A percentile compares a stretch with the other conserved stretches of the same genome.
These are phyloP conservation scores for Hyaloperonospora brassicae DNA, from an alignment of 352 stramenopile species.

Conservation along the genomic window DNA sequence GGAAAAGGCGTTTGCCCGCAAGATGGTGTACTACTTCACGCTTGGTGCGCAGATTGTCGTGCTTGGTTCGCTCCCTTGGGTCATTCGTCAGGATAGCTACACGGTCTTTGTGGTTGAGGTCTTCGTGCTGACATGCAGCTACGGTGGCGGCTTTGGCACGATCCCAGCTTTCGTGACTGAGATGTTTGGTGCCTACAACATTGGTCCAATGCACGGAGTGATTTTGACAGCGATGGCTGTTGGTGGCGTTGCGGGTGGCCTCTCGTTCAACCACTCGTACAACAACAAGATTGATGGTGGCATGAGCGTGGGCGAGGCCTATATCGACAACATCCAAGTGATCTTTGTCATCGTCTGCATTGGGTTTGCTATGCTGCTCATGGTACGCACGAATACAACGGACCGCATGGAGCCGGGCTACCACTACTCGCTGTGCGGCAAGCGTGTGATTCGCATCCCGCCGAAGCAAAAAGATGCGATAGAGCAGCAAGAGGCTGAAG, in stretches of 20 bases:
- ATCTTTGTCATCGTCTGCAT: constrained; percentile 61
- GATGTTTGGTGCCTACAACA: constrained; percentile 79
- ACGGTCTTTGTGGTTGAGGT: constrained; percentile 48
- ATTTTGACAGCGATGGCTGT: constrained; percentile 57
- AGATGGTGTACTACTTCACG: constrained; percentile 61
- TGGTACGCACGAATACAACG: constrained; percentile 54
- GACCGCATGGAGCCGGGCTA: constrained; percentile 68
- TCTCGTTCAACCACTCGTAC: constrained; percentile 62
- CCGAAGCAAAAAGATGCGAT: constrained; percentile 32
- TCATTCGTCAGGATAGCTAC: constrained; percentile 56
- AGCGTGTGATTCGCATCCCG: constrained; percentile 55
- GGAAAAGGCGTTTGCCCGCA: constrained; percentile 39
- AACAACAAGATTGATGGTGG: constrained; percentile 32
- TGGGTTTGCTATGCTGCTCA: constrained; percentile 50
- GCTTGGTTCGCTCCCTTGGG: constrained; percentile 41
- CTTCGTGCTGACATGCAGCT: constrained; percentile 69
- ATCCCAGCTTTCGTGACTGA: constrained; percentile 73
- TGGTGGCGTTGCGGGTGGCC: constrained; percentile 56
- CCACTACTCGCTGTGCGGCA: constrained; percentile 55
- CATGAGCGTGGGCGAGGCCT: constrained; percentile 42
- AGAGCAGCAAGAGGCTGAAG: constrained; percentile 4
- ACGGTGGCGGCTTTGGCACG: constrained; percentile 64
- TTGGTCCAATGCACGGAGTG: constrained; percentile 41
- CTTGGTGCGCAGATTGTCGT: constrained; percentile 59
- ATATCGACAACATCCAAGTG: constrained; percentile 67